Evolutionary conservation across 768 basidiomycete genomes (phyloP), one percentile per base, ranked within the genome.

Genomic region (Mycena filopes): DNA sequence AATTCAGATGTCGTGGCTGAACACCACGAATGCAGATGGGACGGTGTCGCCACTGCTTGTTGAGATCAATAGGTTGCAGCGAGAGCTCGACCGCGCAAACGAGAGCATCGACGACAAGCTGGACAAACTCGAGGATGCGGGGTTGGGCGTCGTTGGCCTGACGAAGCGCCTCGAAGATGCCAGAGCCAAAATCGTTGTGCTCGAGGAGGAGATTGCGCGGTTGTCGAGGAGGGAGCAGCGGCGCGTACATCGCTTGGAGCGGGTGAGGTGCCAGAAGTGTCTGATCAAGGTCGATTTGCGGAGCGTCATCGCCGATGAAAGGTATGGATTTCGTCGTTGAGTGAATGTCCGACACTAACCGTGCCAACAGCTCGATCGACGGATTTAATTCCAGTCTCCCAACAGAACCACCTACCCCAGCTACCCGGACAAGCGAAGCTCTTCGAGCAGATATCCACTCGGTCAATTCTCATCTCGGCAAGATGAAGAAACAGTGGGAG

Each of bases 51-150:
- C 91, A 33, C 76, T 93, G 20, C 74, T 94, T n/a, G 78, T 82
- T 1, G 91, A 95, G 74, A 92, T 95, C 53, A 82, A 81, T 54
- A 85, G 90, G 25, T 80, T 96, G 40, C 90, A 95, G 70, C 81
- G 80, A 20, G 90, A 95, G 69, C 88, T 96, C 28, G 90, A 91
- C 66, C 82, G 74, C 3, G 94, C 94, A 12, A 95, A 96, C 73
- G 89, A 91, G 38, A 91, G 86, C 70, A 92, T 96, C 57, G 95
- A 96, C 70, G 90, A 94, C 72, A 95, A 96, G 75, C 82, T 96
- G 18, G 93, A 94, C 73, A 88, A 90, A 55, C 87, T 96, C 3
- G 92, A 93, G 72, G 89, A 94, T 60, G 89, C 90, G 0, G 94
- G 94, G 6, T 75, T 90, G 16, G 92, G 87, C 29, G 89, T 89